These are phyloP conservation scores for Eimeria sp. DNA, from an alignment of 169 alveolate genomes.

Conservation along the genomic window DNA sequence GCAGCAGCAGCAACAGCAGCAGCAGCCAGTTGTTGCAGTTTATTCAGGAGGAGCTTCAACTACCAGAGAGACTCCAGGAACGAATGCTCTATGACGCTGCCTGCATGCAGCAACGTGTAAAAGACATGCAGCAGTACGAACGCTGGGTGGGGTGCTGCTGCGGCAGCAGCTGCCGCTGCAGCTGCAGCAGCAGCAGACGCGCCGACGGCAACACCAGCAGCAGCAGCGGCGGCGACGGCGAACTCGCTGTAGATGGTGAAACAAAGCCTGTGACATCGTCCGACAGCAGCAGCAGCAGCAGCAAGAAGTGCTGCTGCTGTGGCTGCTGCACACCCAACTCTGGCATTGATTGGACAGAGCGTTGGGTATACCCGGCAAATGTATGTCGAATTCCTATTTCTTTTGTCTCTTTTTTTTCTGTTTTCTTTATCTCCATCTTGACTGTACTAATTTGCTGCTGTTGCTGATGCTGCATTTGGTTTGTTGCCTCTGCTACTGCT, in stretches of 20 bases:
- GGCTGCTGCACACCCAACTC: constrained; percentile 5
- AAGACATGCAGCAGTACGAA: constrained; percentile 53
- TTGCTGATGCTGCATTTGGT: neutral
- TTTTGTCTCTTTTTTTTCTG: too few species aligned
- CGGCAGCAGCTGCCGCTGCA: constrained; percentile 17
- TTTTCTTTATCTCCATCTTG: too few species aligned
- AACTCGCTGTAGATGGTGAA: constrained; percentile 11
- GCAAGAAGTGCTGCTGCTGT: constrained; percentile 18
- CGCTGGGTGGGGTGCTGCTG: neutral
- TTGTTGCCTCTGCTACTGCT: neutral
- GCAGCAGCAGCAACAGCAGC: constrained; percentile 79
- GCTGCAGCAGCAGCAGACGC: neutral
- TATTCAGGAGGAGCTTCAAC: constrained; percentile 70
- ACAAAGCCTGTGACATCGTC: neutral
- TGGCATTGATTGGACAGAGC: constrained; percentile 64
- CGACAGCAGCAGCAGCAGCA: constrained; percentile 41
- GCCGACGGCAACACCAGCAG: neutral
- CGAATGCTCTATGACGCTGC: constrained; percentile 77
- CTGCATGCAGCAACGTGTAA: constrained; percentile 72
- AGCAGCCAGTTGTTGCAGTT: constrained; percentile 56
- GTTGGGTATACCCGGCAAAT: constrained; percentile 45
- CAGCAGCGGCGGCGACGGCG: neutral
- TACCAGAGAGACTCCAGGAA: constrained; percentile 61
- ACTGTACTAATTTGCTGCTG: too few species aligned
- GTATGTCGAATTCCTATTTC: neutral